Evolutionary conservation across 371 early-diverging fungal species (phyloP).

Genomic region (Gilbertella persicaria): DNA sequence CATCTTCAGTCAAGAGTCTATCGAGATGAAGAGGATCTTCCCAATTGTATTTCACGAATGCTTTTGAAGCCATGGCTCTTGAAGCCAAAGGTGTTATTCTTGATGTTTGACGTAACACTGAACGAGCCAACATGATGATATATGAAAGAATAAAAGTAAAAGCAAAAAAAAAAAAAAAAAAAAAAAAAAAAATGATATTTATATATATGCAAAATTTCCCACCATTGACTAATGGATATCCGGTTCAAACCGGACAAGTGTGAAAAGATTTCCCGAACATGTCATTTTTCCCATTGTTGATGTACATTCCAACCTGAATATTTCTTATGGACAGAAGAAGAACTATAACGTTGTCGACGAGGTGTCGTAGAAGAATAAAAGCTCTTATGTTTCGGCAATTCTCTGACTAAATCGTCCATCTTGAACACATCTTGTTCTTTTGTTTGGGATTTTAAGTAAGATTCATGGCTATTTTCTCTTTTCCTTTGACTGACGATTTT

Average conservation of each 20-base stretch:
- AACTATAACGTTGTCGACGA: neutral
- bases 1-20: constrained; percentile 88
- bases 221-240: neutral
- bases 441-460: neutral
- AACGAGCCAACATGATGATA: constrained; percentile 19
- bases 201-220: neutral
- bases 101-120: constrained; percentile 9
- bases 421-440: constrained; percentile 18
- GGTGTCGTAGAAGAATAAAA: neutral
- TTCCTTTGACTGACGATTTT: too few relatives aligned
- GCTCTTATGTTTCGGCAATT: neutral
- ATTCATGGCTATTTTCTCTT: constrained; percentile 1
- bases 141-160: constrained; percentile 1
- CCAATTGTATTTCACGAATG: constrained; percentile 90
- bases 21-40: constrained; percentile 88
- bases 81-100: constrained; percentile 8
- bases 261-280: constrained; percentile 8
- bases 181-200: constrained; percentile 1
- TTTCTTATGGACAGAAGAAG: constrained; percentile 1
- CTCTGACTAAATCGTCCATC: constrained; percentile 21
- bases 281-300: constrained; percentile 2
- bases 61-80: constrained; percentile 53
- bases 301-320: constrained; percentile 10
- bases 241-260: neutral
- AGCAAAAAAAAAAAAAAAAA: constrained; percentile 2